Conservation (phyloP, 2,329 filamentous ascomycete genomes). For the Sporothrix variecibatus region DNA sequence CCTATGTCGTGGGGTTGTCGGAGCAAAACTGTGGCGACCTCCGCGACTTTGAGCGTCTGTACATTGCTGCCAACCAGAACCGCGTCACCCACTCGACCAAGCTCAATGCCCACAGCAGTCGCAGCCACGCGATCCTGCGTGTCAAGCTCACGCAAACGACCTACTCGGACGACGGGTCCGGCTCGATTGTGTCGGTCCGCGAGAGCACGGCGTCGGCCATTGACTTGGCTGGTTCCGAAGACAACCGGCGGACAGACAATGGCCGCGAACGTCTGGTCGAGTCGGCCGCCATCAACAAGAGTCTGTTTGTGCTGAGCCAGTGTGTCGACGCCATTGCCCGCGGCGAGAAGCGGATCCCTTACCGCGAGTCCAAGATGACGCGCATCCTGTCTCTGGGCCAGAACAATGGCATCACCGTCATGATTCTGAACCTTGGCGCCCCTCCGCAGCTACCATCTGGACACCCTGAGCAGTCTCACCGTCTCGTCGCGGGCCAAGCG, state of each 20-base stretch:
- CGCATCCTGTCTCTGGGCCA: slow-evolving; percentile 88
- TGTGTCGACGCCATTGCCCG: slow-evolving; percentile 91
- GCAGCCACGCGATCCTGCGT: slow-evolving; percentile 86
- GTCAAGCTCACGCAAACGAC: slow-evolving; percentile 83
- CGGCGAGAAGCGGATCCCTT: slow-evolving; percentile 77
- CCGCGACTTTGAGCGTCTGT: slow-evolving; percentile 86
- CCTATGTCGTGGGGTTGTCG: slow-evolving; percentile 80
- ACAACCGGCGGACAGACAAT: slow-evolving; percentile 92
- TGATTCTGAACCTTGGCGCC: slow-evolving; percentile 97
- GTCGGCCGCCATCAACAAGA: slow-evolving; percentile 97
- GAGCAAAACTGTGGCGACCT: slow-evolving; percentile 80
- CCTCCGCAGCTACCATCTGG: slow-evolving; percentile 87
- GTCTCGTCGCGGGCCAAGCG: slow-evolving; percentile 95
- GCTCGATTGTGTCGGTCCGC: slow-evolving; percentile 53
- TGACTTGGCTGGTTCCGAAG: slow-evolving; percentile 91
- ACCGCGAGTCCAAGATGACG: slow-evolving; percentile 96
- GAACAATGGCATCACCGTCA: slow-evolving; percentile 92
- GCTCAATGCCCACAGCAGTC: slow-evolving; percentile 86
- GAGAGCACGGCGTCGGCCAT: slow-evolving; percentile 90
- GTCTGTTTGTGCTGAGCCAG: slow-evolving; percentile 88
- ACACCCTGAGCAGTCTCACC: slow-evolving; percentile 90
- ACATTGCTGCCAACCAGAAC: slow-evolving; percentile 90
- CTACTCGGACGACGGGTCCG: slow-evolving; percentile 41
- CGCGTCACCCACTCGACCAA: slow-evolving; percentile 88
- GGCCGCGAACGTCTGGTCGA: slow-evolving; percentile 91